Percentiles rank a stretch among this genome's conserved stretches.
phyloP scores from a whole-genome alignment of 192 early-diverging fungal species.

The Coemansia sp. region DNA sequence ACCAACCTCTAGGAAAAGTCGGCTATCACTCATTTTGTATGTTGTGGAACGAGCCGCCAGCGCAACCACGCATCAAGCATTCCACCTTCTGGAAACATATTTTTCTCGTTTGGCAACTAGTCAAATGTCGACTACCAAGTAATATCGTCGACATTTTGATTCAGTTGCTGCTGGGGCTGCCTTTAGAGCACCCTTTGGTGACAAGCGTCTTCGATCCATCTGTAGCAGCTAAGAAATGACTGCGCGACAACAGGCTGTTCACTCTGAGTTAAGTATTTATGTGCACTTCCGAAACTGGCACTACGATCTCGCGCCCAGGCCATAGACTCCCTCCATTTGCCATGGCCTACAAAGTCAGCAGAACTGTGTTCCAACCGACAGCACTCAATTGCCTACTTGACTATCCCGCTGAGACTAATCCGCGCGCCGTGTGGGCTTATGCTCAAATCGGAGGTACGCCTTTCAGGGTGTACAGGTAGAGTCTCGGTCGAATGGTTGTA shows the following conservation, averaged over 20 bases:
- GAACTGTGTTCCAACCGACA: background rate
- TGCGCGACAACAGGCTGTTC: background rate
- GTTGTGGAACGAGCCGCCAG: background rate
- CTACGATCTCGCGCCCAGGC: background rate
- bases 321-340: background rate
- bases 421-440: too few relatives aligned
- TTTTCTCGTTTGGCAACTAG: background rate
- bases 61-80: background rate
- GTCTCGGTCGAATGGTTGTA: too few relatives aligned
- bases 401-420: background rate
- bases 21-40: background rate
- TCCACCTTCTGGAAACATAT: background rate
- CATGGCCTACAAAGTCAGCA: background rate
- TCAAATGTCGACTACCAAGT: background rate
- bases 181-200: background rate
- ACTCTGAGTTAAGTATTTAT: background rate
- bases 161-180: background rate
- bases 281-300: background rate
- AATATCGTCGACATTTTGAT: background rate
- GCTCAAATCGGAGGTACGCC: too few relatives aligned
- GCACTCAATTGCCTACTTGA: background rate
- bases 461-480: too few relatives aligned
- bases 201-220: background rate
- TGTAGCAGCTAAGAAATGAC: background rate
- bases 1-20: too few relatives aligned